These are phyloP conservation scores for Begonia peltatifolia DNA, from an alignment of 306 rosid species.

Conservation along the genomic window DNA sequence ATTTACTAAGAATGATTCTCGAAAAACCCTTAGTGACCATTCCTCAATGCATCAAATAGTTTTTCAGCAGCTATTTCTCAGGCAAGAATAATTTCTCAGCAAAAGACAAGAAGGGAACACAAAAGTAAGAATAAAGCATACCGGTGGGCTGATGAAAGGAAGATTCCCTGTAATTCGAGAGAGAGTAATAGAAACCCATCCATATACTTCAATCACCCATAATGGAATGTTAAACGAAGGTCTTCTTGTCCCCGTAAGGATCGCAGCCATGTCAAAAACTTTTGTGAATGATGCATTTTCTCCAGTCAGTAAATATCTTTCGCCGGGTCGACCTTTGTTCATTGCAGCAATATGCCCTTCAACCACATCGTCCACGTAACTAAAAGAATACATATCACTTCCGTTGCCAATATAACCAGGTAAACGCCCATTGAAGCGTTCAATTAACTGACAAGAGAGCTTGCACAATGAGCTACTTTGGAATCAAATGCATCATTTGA, in stretches of 20 bases:
- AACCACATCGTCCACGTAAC: conserved; percentile 80
- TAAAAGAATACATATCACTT: conserved; percentile 49
- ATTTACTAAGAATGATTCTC: too few relatives aligned
- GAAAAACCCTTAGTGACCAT: too few relatives aligned
- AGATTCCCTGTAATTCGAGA: conserved; percentile 54
- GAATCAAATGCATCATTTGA: neutral
- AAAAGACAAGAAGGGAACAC: neutral
- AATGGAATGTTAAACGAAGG: conserved; percentile 49
- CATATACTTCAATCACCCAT: conserved; percentile 63
- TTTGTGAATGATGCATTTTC: conserved; percentile 70
- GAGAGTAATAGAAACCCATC: conserved; percentile 44
- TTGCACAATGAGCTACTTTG: conserved; percentile 1
- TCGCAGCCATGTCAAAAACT: conserved; percentile 68
- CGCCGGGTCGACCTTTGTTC: conserved; percentile 50
- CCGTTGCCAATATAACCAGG: conserved; percentile 82
- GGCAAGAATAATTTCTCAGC: neutral
- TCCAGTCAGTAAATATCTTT: conserved; percentile 67
- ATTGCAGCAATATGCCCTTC: conserved; percentile 72
- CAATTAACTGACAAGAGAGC: conserved; percentile 34
- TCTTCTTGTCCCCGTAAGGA: conserved; percentile 39
- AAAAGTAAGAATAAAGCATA: conserved; percentile 22
- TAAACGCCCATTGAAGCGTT: conserved; percentile 69
- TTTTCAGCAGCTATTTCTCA: too few relatives aligned
- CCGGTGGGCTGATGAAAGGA: conserved; percentile 89
- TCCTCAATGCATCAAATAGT: too few relatives aligned